Conservation (phyloP, 1,284 basidiomycete genomes). For the Puccinia coronata region DNA sequence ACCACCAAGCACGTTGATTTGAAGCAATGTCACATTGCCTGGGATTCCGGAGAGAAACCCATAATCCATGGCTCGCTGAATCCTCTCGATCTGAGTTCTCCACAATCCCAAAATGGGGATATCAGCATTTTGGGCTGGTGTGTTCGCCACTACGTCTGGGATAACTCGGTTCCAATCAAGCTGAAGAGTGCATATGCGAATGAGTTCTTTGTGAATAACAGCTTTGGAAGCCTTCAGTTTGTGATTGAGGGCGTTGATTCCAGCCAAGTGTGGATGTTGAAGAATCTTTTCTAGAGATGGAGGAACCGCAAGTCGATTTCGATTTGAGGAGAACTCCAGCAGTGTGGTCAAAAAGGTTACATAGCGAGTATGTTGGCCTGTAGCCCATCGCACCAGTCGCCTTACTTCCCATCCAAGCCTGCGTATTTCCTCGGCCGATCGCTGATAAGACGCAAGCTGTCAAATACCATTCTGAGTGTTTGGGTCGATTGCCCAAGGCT, state of each 20-base stretch:
- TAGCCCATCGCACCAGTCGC: neutral
- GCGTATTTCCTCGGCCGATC: neutral
- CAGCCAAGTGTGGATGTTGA: neutral
- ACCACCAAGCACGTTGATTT: neutral
- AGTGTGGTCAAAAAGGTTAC: too few relatives aligned
- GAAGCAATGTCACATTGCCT: neutral
- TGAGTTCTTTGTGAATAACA: neutral
- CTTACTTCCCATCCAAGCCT: constrained; percentile 15
- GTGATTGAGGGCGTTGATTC: neutral
- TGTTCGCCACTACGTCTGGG: neutral
- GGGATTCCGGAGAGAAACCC: neutral
- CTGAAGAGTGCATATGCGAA: neutral
- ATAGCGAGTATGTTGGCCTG: neutral
- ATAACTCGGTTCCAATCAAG: neutral
- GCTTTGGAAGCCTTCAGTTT: neutral
- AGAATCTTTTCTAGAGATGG: neutral
- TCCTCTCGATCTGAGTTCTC: neutral
- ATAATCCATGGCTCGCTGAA: neutral
- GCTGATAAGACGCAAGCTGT: neutral
- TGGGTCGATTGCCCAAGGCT: constrained; percentile 4
- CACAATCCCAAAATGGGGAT: neutral
- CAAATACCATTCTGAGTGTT: neutral
- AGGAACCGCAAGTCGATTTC: neutral
- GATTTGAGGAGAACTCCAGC: too few relatives aligned
- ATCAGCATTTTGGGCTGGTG: neutral